Base-by-base conservation (phyloP, 257 asterid genomes). In the Apocynum venetum region DNA sequence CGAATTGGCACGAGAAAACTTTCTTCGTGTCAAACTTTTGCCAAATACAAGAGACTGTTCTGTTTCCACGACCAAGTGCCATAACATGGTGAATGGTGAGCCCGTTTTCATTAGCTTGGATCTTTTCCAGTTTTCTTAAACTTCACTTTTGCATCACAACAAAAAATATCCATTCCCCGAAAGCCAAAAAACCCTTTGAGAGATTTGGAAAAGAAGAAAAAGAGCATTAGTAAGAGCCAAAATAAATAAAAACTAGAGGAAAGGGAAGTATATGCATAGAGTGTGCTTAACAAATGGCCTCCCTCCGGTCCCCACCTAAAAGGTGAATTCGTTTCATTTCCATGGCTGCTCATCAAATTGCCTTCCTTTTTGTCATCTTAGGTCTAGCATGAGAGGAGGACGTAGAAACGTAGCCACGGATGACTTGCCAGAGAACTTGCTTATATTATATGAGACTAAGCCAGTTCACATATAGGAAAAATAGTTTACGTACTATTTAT, bases 331-430 rank as follows among this genome's bases (percentile, higher is more conserved):
- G 8, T 57, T 57, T 57, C 64, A 57, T 20, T 20, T 19, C 35
- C 64, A 57, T 9, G 25, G 1, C 64, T 57, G 3, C 40, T 55
- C 25, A 55, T 55, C 51, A 15, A 0, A n/a, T 41, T 7, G 31
- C 51, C 8, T 40, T 10, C 49, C 41, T 60, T 19, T 49, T 56
- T 48, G 38, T 83, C 91, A 89, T 84, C 90, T n/a, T 10, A 83
- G 74, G 65, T 88, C 97, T 92, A 68, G 88, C 96, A 89, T 89
- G 95, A 86, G 84, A 79, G 56, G 71, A 85, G 65, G 73, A 91
- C 89, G 87, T 40, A 60, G 75, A 85, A 73, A 81, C 83, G 74
- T 92, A 91, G 95, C 93, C 93, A 91, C 80, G 56, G 64, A 89
- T 80, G 77, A 89, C 93, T 89, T 79, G 96, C 92, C 91, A 80